These are phyloP conservation scores for Solanum commersonii DNA, from an alignment of 257 asterid species.

Conservation along the genomic window DNA sequence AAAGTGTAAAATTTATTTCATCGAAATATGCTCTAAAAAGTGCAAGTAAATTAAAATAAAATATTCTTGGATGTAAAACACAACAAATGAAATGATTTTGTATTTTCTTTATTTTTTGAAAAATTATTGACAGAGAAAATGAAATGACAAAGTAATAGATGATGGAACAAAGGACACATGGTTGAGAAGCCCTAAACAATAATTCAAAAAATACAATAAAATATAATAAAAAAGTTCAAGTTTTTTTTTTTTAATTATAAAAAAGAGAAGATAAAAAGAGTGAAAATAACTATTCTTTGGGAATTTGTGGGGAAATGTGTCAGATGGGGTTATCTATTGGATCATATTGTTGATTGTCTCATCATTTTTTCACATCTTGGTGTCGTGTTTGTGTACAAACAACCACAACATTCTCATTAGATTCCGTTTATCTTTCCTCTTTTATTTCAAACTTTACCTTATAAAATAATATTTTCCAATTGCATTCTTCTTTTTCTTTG, in stretches of 20 bases:
- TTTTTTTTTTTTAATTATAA: no score
- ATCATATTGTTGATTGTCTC: neutral
- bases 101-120: neutral
- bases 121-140: slow-evolving; percentile 7
- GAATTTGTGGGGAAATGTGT: slow-evolving; percentile 1
- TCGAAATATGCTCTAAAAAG: neutral
- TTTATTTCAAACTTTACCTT: neutral
- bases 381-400: neutral
- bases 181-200: neutral
- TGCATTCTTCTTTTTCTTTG: neutral
- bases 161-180: slow-evolving; percentile 33
- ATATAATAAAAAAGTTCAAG: neutral
- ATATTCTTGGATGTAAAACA: neutral
- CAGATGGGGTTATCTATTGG: neutral
- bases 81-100: slow-evolving; percentile 1
- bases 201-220: neutral
- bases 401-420: slow-evolving; percentile 27
- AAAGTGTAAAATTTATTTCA: neutral
- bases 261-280: neutral
- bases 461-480: neutral
- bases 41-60: neutral
- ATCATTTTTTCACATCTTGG: neutral
- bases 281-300: neutral
- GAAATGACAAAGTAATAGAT: slow-evolving; percentile 19
- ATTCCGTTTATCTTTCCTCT: slow-evolving; percentile 14